These are phyloP conservation scores for Myriangium duriaei DNA, from an alignment of 2,329 filamentous ascomycete species.

Conservation along the genomic window DNA sequence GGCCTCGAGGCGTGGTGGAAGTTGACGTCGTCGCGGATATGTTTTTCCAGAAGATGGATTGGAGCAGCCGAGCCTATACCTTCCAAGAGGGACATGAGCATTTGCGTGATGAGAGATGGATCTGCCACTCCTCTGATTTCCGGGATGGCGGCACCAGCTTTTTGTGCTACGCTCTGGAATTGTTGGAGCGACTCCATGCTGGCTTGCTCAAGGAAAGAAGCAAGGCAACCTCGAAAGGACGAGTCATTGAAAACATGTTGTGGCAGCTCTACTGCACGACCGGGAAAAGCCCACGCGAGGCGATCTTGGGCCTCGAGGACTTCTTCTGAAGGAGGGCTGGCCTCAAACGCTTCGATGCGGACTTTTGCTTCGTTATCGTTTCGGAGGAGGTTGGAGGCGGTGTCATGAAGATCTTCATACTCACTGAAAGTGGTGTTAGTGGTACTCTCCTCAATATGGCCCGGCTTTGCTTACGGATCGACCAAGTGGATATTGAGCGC, in stretches of 20 bases:
- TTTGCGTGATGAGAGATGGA: slow-evolving; percentile 45
- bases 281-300: slow-evolving; percentile 49
- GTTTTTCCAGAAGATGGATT: slow-evolving; percentile 38
- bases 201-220: slow-evolving; percentile 44
- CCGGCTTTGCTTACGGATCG: neutral
- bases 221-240: slow-evolving; percentile 37
- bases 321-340: slow-evolving; percentile 40
- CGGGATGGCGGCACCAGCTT: slow-evolving; percentile 36
- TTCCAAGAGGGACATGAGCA: slow-evolving; percentile 49
- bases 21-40: slow-evolving; percentile 45
- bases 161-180: slow-evolving; percentile 22
- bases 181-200: slow-evolving; percentile 38
- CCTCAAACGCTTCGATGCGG: slow-evolving; percentile 50
- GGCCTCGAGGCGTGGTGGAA: slow-evolving; percentile 29
- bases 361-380: too few relatives aligned
- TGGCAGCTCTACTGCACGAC: slow-evolving; percentile 28
- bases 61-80: slow-evolving; percentile 33
- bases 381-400: too few relatives aligned
- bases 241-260: neutral
- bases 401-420: slow-evolving; percentile 10
- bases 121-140: slow-evolving; percentile 47
- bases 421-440: slow-evolving; percentile 9
- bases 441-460: neutral
- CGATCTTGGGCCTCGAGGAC: slow-evolving; percentile 41
- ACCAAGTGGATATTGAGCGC: neutral